Evolutionary conservation across 1,284 basidiomycete genomes (phyloP).

Genomic region (Cryptococcus jaspeensis): DNA sequence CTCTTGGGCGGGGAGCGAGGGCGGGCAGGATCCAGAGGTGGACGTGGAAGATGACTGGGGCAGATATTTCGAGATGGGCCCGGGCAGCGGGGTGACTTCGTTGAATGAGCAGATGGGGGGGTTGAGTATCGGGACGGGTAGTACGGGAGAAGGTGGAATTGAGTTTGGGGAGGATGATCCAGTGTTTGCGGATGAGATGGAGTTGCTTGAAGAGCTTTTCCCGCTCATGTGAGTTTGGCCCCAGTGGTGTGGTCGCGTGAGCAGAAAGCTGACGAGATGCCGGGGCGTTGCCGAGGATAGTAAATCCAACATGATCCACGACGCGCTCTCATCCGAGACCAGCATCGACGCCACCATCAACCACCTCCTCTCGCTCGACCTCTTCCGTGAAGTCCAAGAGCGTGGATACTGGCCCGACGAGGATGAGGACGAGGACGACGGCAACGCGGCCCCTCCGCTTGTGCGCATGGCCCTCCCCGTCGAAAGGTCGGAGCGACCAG

Average conservation of each 20-base stretch:
- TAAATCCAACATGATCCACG: constrained; percentile 8
- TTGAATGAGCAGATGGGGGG: no score
- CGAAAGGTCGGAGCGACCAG: neutral
- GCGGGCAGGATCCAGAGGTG: neutral
- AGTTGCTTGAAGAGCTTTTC: neutral
- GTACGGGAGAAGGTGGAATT: no score
- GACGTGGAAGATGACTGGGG: neutral
- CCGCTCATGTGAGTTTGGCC: neutral
- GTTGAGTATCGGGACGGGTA: no score
- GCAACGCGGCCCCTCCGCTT: neutral
- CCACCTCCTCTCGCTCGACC: constrained; percentile 41
- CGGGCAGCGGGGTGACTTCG: no score
- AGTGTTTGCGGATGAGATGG: constrained; percentile 8
- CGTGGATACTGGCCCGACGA: constrained; percentile 39
- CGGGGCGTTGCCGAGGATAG: neutral
- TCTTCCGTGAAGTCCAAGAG: constrained; percentile 34
- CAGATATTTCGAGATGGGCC: neutral
- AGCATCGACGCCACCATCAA: constrained; percentile 37
- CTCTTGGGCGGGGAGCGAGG: no score
- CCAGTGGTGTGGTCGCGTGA: neutral
- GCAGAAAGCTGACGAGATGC: neutral
- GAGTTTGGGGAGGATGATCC: neutral
- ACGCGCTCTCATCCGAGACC: constrained; percentile 25
- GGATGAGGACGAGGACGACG: constrained; percentile 3
- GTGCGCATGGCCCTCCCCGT: neutral